Base-by-base conservation (phyloP, 2,329 filamentous ascomycete genomes). In the Exophiala phaeomuriformis region DNA sequence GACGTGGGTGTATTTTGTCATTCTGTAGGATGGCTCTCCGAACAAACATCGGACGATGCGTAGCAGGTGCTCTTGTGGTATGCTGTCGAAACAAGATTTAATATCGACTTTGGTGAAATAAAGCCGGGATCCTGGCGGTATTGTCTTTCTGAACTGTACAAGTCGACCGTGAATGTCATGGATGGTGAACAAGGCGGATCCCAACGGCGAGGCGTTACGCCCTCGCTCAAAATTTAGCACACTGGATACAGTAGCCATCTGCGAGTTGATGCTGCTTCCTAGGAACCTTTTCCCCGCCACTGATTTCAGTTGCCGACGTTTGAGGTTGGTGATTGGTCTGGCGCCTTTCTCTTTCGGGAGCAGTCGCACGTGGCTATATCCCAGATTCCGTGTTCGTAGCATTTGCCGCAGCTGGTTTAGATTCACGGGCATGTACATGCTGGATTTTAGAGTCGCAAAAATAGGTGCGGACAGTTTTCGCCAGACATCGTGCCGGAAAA, bases 21-120 rank as follows among this genome's bases (percentile, higher is more conserved):
- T 77, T 5, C 78, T 77, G 65, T 98, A 98, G 27, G 74, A 71
- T 2, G 76, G 69, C 53, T 85, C 58, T 69, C 80, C 59, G 79
- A 81, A 49, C 65, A 83, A 53, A 59, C 68, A 66, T 40, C 76
- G 72, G 58, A 94, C 78, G 29, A 97, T 73, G 28, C 75, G 67
- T 33, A 96, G 65, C 12, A 97, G 74, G 1, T 82, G 80, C 29
- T 78, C 71, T 67, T 97, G 93, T 0, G 93, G 93, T 42, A 98
- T 96, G 0, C 87, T 95, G 68, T 98, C 93, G 67, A 96, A 98
- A 63, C 91, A 95, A 1, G 88, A 83, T 66, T 88, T 81, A 19
- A 98, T 90, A 65, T 98, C 93, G 8, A 95, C 76, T 67, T 98
- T 98, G 56, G 84, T 90, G 69, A 97, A 95, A 69, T 87, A 97